Conservation (phyloP, 495 filamentous ascomycete species). For the Halenospora varia region DNA sequence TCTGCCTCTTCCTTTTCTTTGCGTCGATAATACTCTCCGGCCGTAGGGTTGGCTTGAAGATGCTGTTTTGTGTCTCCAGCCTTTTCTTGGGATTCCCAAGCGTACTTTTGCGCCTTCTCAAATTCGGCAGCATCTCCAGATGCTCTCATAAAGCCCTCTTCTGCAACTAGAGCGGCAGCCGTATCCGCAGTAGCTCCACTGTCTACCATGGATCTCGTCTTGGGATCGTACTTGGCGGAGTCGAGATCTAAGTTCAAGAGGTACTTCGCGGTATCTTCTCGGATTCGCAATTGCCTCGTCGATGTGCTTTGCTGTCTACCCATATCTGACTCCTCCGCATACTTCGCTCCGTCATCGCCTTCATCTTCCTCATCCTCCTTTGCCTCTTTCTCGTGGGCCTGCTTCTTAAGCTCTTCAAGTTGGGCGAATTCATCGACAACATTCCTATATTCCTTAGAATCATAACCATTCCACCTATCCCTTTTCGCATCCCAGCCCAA, state of each 20-base stretch:
- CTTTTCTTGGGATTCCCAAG: constrained; percentile 91
- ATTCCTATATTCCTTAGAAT: constrained; percentile 76
- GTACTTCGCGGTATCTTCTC: constrained; percentile 99
- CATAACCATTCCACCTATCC: constrained; percentile 96
- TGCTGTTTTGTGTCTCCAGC: constrained; percentile 70
- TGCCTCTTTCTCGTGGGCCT: constrained; percentile 35
- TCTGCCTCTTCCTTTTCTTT: constrained; percentile 70
- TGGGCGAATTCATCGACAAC: constrained; percentile 87
- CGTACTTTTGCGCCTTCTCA: constrained; percentile 81
- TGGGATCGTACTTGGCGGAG: constrained; percentile 97
- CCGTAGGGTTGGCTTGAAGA: constrained; percentile 94
- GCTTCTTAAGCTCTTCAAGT: constrained; percentile 73
- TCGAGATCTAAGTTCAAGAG: constrained; percentile 91
- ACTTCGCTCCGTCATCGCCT: constrained; percentile 61
- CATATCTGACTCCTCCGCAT: constrained; percentile 97
- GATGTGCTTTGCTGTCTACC: constrained; percentile 82
- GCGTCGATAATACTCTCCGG: constrained; percentile 77
- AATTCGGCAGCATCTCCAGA: constrained; percentile 96
- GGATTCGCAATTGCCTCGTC: constrained; percentile 85
- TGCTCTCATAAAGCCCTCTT: constrained; percentile 87
- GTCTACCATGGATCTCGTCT: constrained; percentile 92
- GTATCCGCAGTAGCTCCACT: constrained; percentile 78
- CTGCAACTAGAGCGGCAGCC: constrained; percentile 83
- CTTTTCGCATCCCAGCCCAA: constrained; percentile 98
- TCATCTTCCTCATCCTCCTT: constrained; percentile 45